Evolutionary conservation across 2,329 filamentous ascomycete species (phyloP).

Genomic region (Diaporthe sp.): DNA sequence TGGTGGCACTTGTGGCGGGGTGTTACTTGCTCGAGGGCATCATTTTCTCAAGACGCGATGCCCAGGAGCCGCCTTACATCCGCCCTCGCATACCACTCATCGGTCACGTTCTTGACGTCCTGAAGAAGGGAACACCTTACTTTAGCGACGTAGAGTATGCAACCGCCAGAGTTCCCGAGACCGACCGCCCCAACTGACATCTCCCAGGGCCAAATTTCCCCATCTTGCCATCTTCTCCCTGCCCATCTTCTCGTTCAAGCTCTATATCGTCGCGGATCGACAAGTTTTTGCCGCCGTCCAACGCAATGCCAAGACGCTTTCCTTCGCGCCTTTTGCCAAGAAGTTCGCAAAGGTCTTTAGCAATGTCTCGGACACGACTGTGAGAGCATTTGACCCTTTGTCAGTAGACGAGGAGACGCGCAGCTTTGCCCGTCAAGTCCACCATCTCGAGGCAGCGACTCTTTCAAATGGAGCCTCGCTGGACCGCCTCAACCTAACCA

Average conservation of each 20-base stretch:
- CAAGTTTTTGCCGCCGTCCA: slow-evolving; percentile 27
- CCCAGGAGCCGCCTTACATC: slow-evolving; percentile 28
- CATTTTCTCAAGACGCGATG: slow-evolving; percentile 20
- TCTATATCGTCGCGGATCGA: slow-evolving; percentile 34
- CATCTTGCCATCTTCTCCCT: slow-evolving; percentile 28
- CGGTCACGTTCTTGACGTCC: not conserved
- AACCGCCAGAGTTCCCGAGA: not conserved
- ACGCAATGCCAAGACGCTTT: slow-evolving; percentile 33
- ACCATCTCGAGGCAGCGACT: slow-evolving; percentile 3
- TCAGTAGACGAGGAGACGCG: slow-evolving; percentile 12
- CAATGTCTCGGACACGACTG: not conserved
- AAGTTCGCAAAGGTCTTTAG: not conserved
- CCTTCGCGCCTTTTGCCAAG: slow-evolving; percentile 35
- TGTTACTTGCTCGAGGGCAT: slow-evolving; percentile 27
- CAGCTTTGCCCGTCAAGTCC: slow-evolving; percentile 9
- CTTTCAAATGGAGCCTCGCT: slow-evolving; percentile 12
- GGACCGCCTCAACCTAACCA: slow-evolving; percentile 31
- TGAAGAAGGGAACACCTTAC: not conserved
- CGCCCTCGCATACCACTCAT: slow-evolving; percentile 28
- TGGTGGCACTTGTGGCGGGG: slow-evolving; percentile 8
- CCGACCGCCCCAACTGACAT: not conserved
- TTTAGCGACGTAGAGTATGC: slow-evolving; percentile 13
- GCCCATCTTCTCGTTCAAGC: slow-evolving; percentile 36
- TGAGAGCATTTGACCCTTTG: not conserved
- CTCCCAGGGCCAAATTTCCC: slow-evolving; percentile 15